These are phyloP conservation scores for Angomonas desouzai DNA, from an alignment of 208 protist species.

Conservation along the genomic window DNA sequence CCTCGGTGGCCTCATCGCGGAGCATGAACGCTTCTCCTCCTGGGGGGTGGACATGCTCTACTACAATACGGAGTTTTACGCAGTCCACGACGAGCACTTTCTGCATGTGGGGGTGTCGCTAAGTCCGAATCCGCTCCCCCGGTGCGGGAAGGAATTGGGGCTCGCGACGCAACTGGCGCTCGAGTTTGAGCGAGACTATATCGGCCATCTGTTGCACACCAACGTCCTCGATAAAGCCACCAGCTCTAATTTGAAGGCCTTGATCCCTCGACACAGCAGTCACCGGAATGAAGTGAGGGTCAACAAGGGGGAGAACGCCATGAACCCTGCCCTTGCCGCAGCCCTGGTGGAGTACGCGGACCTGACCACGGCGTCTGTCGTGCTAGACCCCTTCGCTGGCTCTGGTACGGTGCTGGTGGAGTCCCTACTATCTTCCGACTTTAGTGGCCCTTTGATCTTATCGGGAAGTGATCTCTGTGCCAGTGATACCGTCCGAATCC, in stretches of 20 bases:
- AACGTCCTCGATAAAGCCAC: not conserved
- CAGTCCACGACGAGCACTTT: slow-evolving; percentile 26
- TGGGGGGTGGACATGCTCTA: slow-evolving; percentile 55
- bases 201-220: slow-evolving; percentile 18
- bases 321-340: slow-evolving; percentile 28
- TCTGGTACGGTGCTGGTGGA: slow-evolving; percentile 36
- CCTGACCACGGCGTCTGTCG: slow-evolving; percentile 6
- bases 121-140: slow-evolving; percentile 30
- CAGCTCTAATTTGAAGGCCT: slow-evolving; percentile 16
- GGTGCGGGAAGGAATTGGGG: slow-evolving; percentile 24
- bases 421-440: slow-evolving; percentile 7
- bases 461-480: slow-evolving; percentile 21
- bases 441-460: slow-evolving; percentile 9
- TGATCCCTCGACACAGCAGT: slow-evolving; percentile 26
- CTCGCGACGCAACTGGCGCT: slow-evolving; percentile 21
- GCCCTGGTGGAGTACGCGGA: slow-evolving; percentile 28
- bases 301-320: slow-evolving; percentile 40
- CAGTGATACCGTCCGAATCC: slow-evolving; percentile 10
- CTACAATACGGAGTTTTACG: slow-evolving; percentile 43
- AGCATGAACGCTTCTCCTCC: slow-evolving; percentile 14
- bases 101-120: slow-evolving; percentile 24
- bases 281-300: slow-evolving; percentile 31
- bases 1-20: slow-evolving; percentile 27
- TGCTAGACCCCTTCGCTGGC: slow-evolving; percentile 40
- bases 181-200: slow-evolving; percentile 36